phyloP scores from a whole-genome alignment of 768 basidiomycete species.

The Russula dissimulans region DNA sequence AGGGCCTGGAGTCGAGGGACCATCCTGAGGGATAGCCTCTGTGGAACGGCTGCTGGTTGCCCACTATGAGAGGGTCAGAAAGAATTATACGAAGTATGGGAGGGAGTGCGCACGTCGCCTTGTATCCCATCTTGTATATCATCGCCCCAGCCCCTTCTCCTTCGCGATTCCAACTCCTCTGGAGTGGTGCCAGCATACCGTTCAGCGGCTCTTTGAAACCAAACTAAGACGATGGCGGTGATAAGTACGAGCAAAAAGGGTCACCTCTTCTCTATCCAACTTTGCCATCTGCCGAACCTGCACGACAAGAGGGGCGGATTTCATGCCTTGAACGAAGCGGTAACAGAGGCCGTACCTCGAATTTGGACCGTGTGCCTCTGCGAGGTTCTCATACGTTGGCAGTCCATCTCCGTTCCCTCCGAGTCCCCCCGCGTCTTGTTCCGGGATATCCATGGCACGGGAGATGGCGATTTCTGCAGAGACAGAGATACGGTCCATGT shows the following conservation, averaged over 20 bases:
- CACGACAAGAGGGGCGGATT: not conserved
- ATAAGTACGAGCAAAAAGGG: constrained; percentile 3
- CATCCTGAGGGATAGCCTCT: constrained; percentile 4
- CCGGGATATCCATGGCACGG: constrained; percentile 24
- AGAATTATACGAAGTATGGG: not conserved
- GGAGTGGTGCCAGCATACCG: constrained; percentile 59
- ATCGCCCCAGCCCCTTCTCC: constrained; percentile 65
- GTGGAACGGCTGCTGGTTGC: not conserved
- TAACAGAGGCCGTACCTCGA: constrained; percentile 45
- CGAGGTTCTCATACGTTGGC: constrained; percentile 77
- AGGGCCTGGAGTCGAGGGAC: not conserved
- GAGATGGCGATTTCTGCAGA: constrained; percentile 5
- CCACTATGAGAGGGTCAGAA: not conserved
- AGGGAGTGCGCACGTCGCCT: constrained; percentile 12
- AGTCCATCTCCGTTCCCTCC: constrained; percentile 50
- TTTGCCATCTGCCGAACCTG: constrained; percentile 80
- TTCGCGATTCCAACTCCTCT: constrained; percentile 46
- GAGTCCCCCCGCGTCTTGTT: constrained; percentile 31
- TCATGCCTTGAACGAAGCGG: not conserved
- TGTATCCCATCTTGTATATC: constrained; percentile 30
- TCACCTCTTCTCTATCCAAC: constrained; percentile 85
- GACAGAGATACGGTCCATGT: not conserved
- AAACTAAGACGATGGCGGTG: not conserved
- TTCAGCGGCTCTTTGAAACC: constrained; percentile 61
- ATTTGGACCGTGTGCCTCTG: constrained; percentile 67